Base-by-base conservation (phyloP, 805 yeast genomes). In the Candida hispaniensis region DNA sequence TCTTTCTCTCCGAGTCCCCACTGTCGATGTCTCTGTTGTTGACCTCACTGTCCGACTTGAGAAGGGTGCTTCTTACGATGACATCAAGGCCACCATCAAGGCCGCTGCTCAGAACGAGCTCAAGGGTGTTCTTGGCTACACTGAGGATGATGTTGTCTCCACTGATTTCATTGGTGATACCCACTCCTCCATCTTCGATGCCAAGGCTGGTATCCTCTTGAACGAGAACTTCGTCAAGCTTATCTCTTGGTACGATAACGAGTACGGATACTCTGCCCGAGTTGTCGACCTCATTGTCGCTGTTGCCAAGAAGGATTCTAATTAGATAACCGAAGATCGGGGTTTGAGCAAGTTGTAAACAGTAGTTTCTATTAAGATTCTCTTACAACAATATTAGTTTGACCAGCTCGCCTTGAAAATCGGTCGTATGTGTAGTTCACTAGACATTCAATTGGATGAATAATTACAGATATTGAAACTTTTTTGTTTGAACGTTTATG, bases 201-300 rank as follows among this genome's bases (percentile, higher is more conserved):
- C 88, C 51, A 72, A 71, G 69, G 94, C 94, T 47, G 93, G 94
- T 69, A 79, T 82, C 65, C 69, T 74, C 58, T 69, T 83, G 57
- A 76, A 83, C 62, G 82, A 83, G 60, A 74, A 76, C 55, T 83
- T 83, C 63, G 91, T 81, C 66, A 83, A 83, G 75, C 72, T 83
- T 59, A 69, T 82, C 64, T 72, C 93, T 44, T 83, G 94, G 94
- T 83, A 83, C 75, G 94, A 83, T 65, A 83, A 83, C 68, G 94
- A 83, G 71, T 83, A 63, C 70, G 94, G 94, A 63, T 83, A 83
- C 80, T 79, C 93, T 54, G 79, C 91, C 67, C 83, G 94, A 73
- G 94, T 83, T 51, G 93, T 83, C 50, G 94, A 83, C 71, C 69
- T 83, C 58, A 65, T 82, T 54, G 75, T 78, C 64, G 76, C 72